These are phyloP conservation scores for Tephrocybe rancida DNA, from an alignment of 768 basidiomycete genomes.

Conservation along the genomic window DNA sequence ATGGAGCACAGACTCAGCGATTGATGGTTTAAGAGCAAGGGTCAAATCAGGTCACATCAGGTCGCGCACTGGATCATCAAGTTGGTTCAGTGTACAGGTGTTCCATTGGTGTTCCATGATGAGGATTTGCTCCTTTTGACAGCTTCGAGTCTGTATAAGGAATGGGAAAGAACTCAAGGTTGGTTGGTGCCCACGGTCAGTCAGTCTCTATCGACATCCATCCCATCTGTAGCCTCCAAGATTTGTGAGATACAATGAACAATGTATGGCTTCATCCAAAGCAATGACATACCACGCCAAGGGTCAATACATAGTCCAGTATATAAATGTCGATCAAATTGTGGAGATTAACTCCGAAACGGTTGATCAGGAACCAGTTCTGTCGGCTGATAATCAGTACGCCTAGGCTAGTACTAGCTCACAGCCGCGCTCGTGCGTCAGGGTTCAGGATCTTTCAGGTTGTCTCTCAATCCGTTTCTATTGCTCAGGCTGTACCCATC, in stretches of 20 bases:
- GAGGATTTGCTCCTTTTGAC: constrained; percentile 18
- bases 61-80: constrained; percentile 2
- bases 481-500: too few species aligned
- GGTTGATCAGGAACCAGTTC: too few species aligned
- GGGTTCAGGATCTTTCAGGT: too few species aligned
- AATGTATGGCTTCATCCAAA: too few species aligned
- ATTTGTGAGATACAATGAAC: too few species aligned
- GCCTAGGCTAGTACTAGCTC: too few species aligned
- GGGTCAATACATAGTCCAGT: neutral
- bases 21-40: constrained; percentile 10
- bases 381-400: too few species aligned
- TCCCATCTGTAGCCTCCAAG: too few species aligned
- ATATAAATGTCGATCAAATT: neutral
- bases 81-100: constrained; percentile 10
- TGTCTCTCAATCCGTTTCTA: too few species aligned
- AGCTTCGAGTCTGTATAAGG: constrained; percentile 4
- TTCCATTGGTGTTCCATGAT: constrained; percentile 7
- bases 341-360: neutral
- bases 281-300: neutral
- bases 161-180: neutral
- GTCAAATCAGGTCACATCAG: constrained; percentile 12
- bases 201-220: neutral
- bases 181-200: neutral
- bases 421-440: too few species aligned
- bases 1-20: constrained; percentile 1